These are phyloP conservation scores for Zelopaecilomyces penicillatus DNA, from an alignment of 2,329 filamentous ascomycete genomes.

Conservation along the genomic window DNA sequence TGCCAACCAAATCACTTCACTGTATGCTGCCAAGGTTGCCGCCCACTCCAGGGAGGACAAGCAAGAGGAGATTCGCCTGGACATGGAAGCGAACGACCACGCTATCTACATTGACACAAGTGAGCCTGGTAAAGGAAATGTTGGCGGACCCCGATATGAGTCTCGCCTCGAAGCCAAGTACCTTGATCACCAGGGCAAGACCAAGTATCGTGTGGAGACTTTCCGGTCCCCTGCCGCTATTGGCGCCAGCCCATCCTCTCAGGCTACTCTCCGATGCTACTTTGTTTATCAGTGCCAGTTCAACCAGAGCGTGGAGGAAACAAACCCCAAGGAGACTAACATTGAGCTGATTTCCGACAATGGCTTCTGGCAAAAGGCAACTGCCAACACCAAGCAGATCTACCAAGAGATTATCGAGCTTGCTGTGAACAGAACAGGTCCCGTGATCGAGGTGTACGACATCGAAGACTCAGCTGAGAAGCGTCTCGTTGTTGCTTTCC, in stretches of 20 bases:
- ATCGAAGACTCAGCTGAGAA: conserved; percentile 88
- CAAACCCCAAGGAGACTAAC: conserved; percentile 70
- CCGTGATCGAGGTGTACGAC: conserved; percentile 96
- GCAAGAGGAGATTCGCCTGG: conserved; percentile 84
- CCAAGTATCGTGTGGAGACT: conserved; percentile 88
- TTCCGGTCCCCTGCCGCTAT: conserved; percentile 85
- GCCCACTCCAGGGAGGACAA: conserved; percentile 90
- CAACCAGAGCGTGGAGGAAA: conserved; percentile 61
- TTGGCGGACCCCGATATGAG: conserved; percentile 83
- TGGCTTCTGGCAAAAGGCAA: conserved; percentile 92
- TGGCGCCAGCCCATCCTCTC: conserved; percentile 56
- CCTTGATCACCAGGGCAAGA: conserved; percentile 66
- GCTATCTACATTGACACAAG: conserved; percentile 99
- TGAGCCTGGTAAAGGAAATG: conserved; percentile 69
- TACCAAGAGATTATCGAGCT: conserved; percentile 90
- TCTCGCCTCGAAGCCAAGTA: conserved; percentile 92
- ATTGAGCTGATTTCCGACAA: conserved; percentile 88
- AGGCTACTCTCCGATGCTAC: conserved; percentile 88
- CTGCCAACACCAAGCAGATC: conserved; percentile 87
- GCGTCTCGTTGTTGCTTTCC: conserved; percentile 88
- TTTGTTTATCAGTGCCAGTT: conserved; percentile 98
- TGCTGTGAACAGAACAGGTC: conserved; percentile 76
- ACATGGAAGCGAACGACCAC: conserved; percentile 91
- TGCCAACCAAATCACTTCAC: conserved; percentile 86
- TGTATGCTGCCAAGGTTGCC: conserved; percentile 94